phyloP scores from a whole-genome alignment of 179 eudicot genomes.

The Drosera spatulata region DNA sequence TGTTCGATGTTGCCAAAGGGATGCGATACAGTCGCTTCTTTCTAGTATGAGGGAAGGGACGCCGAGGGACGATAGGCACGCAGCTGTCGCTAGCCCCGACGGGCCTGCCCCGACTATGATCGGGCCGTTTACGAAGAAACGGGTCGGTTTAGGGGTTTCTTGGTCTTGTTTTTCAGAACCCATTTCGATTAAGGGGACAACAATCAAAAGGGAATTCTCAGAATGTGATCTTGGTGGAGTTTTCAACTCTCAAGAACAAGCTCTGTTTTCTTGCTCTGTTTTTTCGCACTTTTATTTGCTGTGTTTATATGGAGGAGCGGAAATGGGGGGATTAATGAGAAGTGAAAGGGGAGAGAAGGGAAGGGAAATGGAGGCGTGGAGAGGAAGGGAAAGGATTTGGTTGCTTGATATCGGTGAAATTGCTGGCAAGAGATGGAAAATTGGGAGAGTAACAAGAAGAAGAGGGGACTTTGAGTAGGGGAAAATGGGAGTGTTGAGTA shows the following conservation, averaged over 20 bases:
- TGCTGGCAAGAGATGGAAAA: neutral
- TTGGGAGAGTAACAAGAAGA: too few species aligned
- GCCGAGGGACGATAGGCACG: conserved; percentile 47
- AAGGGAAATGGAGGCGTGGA: conserved; percentile 39
- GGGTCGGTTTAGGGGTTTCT: conserved; percentile 9
- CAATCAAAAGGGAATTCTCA: neutral
- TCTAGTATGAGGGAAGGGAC: conserved; percentile 64
- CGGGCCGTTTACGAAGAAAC: conserved; percentile 40
- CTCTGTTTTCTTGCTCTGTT: conserved; percentile 3
- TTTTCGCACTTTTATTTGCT: neutral
- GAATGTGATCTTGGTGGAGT: neutral
- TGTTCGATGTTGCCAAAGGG: conserved; percentile 68
- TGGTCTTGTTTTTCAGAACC: conserved; percentile 23
- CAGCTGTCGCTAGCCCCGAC: conserved; percentile 78
- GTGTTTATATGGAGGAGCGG: conserved; percentile 13
- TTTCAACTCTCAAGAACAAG: neutral
- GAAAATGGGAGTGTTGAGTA: too few species aligned
- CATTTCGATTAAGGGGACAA: conserved; percentile 16
- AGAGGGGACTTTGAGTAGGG: too few species aligned
- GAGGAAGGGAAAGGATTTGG: conserved; percentile 39
- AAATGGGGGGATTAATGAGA: neutral
- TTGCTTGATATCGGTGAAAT: conserved; percentile 23
- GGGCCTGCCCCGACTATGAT: conserved; percentile 22
- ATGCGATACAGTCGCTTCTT: conserved; percentile 72
- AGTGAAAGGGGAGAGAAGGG: conserved; percentile 6